Conservation (phyloP, 345 rosid genomes). For the Reutealis trisperma region DNA sequence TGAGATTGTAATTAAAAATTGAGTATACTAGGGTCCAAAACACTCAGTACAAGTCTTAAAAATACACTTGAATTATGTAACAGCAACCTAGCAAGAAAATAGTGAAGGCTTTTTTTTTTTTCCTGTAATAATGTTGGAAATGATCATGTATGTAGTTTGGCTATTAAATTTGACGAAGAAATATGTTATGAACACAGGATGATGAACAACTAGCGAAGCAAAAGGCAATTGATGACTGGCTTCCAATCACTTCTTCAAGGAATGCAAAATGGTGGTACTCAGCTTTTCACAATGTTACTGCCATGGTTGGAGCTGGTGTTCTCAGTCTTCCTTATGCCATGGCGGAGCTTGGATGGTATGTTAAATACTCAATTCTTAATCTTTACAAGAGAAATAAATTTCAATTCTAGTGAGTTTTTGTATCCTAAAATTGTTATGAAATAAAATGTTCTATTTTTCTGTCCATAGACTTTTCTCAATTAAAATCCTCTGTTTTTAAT, state of each 20-base stretch:
- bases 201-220: slow-evolving; percentile 25
- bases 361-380: neutral
- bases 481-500: too few relatives aligned
- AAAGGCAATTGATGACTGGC: slow-evolving; percentile 36
- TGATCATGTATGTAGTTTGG: neutral
- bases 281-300: slow-evolving; percentile 40
- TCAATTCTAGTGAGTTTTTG: too few relatives aligned
- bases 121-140: too few relatives aligned
- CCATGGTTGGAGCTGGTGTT: slow-evolving; percentile 42
- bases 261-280: slow-evolving; percentile 45
- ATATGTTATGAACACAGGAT: neutral
- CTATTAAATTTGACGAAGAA: neutral
- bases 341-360: slow-evolving; percentile 38
- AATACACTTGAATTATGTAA: neutral
- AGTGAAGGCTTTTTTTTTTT: neutral
- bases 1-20: too few relatives aligned
- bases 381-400: too few relatives aligned
- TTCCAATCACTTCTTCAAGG: slow-evolving; percentile 35
- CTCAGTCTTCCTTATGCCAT: slow-evolving; percentile 40
- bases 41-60: too few relatives aligned
- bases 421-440: neutral
- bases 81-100: neutral
- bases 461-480: neutral
- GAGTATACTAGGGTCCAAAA: too few relatives aligned
- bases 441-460: neutral